phyloP scores from a whole-genome alignment of 495 filamentous ascomycete genomes.

The Bacidia gigantensis region DNA sequence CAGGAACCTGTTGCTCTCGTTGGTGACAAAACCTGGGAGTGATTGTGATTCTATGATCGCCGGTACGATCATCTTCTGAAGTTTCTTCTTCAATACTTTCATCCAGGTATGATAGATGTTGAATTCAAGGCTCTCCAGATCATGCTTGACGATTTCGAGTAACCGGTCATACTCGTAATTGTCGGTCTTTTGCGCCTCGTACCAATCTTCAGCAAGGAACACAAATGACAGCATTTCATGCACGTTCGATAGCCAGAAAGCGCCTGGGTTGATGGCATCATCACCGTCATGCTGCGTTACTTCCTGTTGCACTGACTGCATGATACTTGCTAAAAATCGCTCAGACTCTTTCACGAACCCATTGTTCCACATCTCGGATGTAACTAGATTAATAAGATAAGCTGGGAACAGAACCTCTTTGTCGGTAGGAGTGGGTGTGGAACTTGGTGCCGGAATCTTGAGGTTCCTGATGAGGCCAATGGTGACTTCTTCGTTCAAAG shows the following conservation, averaged over 20 bases:
- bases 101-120: constrained; percentile 99
- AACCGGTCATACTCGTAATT: constrained; percentile 98
- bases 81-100: constrained; percentile 98
- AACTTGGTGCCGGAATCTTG: constrained; percentile 78
- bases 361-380: constrained; percentile 99
- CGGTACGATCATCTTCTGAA: constrained; percentile 98
- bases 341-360: constrained; percentile 99
- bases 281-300: constrained; percentile 98
- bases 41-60: constrained; percentile 99
- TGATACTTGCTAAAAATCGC: constrained; percentile 95
- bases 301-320: constrained; percentile 98
- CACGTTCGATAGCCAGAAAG: constrained; percentile 98
- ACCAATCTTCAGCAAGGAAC: constrained; percentile 98
- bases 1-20: constrained; percentile 93
- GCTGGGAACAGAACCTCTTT: constrained; percentile 98
- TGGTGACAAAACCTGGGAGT: constrained; percentile 94
- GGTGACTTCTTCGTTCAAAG: constrained; percentile 88
- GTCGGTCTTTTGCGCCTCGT: constrained; percentile 96
- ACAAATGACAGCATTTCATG: constrained; percentile 99
- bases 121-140: constrained; percentile 95
- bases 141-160: constrained; percentile 97
- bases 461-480: constrained; percentile 92
- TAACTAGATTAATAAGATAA: constrained; percentile 97
- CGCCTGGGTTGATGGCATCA: constrained; percentile 90
- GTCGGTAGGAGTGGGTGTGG: constrained; percentile 76